Conservation (phyloP, 768 basidiomycete species). For the Daedaleopsis nitida region DNA sequence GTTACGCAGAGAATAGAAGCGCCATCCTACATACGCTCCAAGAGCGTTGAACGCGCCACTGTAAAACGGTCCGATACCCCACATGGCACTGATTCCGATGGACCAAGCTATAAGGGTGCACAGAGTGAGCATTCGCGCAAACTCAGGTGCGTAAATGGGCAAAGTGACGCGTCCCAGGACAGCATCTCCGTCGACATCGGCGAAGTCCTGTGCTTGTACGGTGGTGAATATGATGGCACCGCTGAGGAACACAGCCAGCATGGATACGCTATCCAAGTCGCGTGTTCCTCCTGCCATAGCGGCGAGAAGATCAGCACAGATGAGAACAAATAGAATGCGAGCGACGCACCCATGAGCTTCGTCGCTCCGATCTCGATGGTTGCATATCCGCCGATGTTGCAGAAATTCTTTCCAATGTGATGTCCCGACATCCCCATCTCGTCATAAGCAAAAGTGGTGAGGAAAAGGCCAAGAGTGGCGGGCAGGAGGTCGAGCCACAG, state of each 20-base stretch:
- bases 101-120: conserved; percentile 2
- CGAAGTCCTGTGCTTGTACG: conserved; percentile 11
- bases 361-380: conserved; percentile 39
- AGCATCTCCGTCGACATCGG: conserved; percentile 8
- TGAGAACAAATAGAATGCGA: neutral
- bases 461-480: conserved; percentile 16
- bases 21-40: neutral
- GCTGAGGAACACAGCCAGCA: neutral
- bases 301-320: neutral
- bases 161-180: conserved; percentile 1
- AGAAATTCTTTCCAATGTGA: conserved; percentile 33
- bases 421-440: conserved; percentile 31
- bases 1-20: neutral
- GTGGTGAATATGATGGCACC: conserved; percentile 9
- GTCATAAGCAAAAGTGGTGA: conserved; percentile 31
- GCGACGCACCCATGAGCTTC: conserved; percentile 18
- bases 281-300: neutral
- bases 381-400: conserved; percentile 34
- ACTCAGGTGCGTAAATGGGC: conserved; percentile 1
- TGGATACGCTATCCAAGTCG: neutral
- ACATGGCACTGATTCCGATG: conserved; percentile 1
- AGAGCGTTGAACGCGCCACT: neutral
- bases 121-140: neutral
- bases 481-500: conserved; percentile 9
- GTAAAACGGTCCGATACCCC: neutral